Conservation (phyloP, 257 asterid species). For the Phtheirospermum japonicum region DNA sequence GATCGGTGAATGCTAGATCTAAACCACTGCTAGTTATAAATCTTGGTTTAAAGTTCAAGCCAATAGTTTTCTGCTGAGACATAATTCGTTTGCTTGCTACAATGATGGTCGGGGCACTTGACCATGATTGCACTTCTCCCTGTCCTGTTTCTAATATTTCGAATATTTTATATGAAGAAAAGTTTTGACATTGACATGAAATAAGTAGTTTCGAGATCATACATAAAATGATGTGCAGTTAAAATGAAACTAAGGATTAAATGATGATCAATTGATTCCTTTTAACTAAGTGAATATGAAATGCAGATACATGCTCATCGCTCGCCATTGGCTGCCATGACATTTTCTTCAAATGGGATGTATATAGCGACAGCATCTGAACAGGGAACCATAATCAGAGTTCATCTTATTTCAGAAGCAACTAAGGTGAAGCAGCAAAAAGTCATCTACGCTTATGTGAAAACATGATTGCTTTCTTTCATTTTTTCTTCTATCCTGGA, state of each 20-base stretch:
- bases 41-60: no score
- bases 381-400: conserved; percentile 90
- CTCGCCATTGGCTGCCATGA: conserved; percentile 78
- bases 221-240: not conserved
- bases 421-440: conserved; percentile 61
- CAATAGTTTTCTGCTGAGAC: no score
- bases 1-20: no score
- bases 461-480: conserved; percentile 17
- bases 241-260: conserved; percentile 16
- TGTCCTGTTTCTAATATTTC: conserved; percentile 12
- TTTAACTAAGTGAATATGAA: conserved; percentile 27
- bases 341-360: conserved; percentile 78
- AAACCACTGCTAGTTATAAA: no score
- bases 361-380: conserved; percentile 90
- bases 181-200: conserved; percentile 1
- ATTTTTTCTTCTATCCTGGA: not conserved
- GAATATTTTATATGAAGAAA: no score
- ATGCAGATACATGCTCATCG: conserved; percentile 96
- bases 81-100: no score
- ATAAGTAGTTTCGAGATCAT: not conserved
- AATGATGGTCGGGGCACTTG: no score
- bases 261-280: conserved; percentile 8
- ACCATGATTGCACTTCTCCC: conserved; percentile 3
- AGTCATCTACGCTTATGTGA: conserved; percentile 8
- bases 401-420: conserved; percentile 84